These are phyloP conservation scores for Alternaria sp. DNA, from an alignment of 2,329 filamentous ascomycete genomes.

Conservation along the genomic window DNA sequence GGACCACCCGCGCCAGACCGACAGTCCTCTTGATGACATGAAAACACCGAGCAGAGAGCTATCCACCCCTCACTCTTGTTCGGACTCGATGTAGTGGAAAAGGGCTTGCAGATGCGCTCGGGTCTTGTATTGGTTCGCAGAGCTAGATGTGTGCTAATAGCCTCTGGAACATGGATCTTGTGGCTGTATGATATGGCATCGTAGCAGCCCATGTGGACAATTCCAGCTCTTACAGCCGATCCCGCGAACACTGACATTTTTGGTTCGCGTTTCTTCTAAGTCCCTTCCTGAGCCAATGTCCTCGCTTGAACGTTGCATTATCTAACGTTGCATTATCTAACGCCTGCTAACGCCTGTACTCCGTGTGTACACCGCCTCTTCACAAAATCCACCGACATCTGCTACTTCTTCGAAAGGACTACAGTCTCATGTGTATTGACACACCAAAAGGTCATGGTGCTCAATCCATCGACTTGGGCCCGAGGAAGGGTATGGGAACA, in stretches of 20 bases:
- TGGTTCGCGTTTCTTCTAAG: background rate
- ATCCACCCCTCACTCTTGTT: background rate
- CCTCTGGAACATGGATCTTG: background rate
- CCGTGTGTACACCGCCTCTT: conserved; percentile 5
- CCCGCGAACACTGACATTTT: background rate
- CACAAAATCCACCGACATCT: background rate
- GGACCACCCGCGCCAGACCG: conserved; percentile 5
- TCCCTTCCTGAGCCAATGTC: background rate
- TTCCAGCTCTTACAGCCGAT: background rate
- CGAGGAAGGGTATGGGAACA: conserved; percentile 37
- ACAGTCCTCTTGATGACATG: background rate
- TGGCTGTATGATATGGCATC: background rate
- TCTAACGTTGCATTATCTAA: conserved; percentile 10
- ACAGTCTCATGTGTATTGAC: background rate
- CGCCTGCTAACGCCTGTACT: conserved; percentile 15
- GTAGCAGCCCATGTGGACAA: background rate
- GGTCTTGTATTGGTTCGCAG: background rate
- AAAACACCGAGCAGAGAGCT: background rate
- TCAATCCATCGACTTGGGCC: conserved; percentile 5
- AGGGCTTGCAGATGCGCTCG: background rate
- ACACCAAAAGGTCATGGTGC: background rate
- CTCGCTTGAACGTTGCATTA: conserved; percentile 16
- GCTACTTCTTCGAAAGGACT: background rate
- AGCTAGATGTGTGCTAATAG: background rate
- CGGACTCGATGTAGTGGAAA: background rate